Conservation (phyloP, 768 basidiomycete genomes). For the Scleroderma citrinum region DNA sequence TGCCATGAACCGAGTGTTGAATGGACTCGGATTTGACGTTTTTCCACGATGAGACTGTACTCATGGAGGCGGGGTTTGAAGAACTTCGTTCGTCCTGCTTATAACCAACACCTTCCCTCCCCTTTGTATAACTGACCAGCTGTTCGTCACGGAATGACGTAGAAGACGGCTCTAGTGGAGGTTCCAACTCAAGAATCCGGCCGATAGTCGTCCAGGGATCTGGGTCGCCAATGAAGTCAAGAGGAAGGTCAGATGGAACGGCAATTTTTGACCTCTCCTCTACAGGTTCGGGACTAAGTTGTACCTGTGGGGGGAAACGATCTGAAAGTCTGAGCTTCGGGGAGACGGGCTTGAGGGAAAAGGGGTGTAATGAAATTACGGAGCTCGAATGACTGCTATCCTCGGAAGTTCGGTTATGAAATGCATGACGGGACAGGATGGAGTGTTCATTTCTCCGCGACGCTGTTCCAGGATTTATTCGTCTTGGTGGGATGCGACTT, state of each 20-base stretch:
- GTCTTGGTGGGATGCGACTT: not conserved
- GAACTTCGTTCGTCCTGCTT: not conserved
- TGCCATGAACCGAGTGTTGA: not conserved
- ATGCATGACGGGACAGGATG: not conserved
- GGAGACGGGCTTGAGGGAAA: not conserved
- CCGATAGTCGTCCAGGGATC: slow-evolving; percentile 28
- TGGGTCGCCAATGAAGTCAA: slow-evolving; percentile 27
- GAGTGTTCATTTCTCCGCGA: not conserved
- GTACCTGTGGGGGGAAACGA: not conserved
- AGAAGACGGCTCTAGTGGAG: not conserved
- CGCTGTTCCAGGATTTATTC: not conserved
- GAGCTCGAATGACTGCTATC: not conserved
- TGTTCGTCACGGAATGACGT: not conserved
- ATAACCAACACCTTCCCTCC: slow-evolving; percentile 24
- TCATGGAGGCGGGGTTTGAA: not conserved
- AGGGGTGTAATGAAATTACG: not conserved
- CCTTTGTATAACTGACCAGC: slow-evolving; percentile 14
- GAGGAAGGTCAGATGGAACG: not conserved
- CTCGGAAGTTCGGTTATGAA: not conserved
- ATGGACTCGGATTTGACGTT: not conserved
- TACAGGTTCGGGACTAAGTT: not conserved
- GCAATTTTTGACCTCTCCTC: not conserved
- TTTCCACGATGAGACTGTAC: not conserved
- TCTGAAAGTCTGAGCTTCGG: not conserved
- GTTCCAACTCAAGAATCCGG: slow-evolving; percentile 17